Evolutionary conservation across 306 rosid species (phyloP), one percentile per base, ranked within the genome.

Genomic region (Vicia sativa): DNA sequence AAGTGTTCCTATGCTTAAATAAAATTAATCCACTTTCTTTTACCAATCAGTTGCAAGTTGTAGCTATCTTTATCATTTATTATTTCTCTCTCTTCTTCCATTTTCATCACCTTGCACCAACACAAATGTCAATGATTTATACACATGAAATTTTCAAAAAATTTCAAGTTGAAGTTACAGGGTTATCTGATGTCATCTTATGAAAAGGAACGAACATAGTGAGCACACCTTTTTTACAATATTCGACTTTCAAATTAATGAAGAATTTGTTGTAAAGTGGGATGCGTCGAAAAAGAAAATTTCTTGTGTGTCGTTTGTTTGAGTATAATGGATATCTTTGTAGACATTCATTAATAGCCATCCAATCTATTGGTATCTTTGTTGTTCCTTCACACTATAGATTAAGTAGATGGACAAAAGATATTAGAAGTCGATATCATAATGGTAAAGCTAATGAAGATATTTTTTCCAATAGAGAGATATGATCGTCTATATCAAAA

Each of bases 321-420:
- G 26, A 58, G 44, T 58, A 31, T 34, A 37, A 16, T 15, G 46
- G 29, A 1, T 16, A 60, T 18, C 65, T 61, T 38, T 61, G 49
- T 11, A 18, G 11, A n/a, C 48, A 61, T 13, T 16, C 49, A 9
- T 10, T 18, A 4, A 18, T 61, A 16, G 11, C 34, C 4, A 9
- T 60, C 9, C 46, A 60, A 18, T 8, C 2, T 38, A 5, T 4
- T 37, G 49, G 34, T 61, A 15, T 5, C 1, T 19, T 61, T 61
- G 34, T 2, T 16, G 15, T 60, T 0, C 46, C 65, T 9, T 7
- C 26, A 34, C 26, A 3, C 0, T 59, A 34, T 35, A 34, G 34
- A 34, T 7, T 59, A 21, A 59, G 7, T 35, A 59, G 65, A 59
- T 59, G 45, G 65, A 59, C 45, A 3, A 59, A 59, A 3, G 45